A percentile compares a stretch with the other conserved stretches of the same genome.
Evolutionary conservation across 2,329 filamentous ascomycete species (phyloP).

Genomic region (Neonectria magnoliae): DNA sequence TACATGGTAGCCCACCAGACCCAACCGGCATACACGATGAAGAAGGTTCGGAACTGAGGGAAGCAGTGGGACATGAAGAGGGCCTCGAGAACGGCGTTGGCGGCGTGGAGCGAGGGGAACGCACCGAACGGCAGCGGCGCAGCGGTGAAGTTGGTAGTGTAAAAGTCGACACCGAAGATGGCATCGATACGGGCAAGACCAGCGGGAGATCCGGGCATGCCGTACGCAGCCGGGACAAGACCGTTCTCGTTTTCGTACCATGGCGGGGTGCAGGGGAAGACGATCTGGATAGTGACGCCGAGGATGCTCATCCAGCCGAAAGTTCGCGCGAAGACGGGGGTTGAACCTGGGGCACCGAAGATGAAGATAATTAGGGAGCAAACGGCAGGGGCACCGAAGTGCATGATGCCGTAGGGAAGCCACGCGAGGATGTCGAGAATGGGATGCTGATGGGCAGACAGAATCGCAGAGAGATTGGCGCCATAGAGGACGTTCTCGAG

Average conservation of each 20-base stretch:
- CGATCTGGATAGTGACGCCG: slow-evolving; percentile 86
- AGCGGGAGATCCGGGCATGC: slow-evolving; percentile 88
- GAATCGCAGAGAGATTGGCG: slow-evolving; percentile 93
- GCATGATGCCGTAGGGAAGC: slow-evolving; percentile 91
- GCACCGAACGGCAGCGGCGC: slow-evolving; percentile 94
- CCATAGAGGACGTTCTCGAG: slow-evolving; percentile 97
- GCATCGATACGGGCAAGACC: slow-evolving; percentile 89
- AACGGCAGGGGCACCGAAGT: slow-evolving; percentile 87
- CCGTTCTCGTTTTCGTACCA: slow-evolving; percentile 98
- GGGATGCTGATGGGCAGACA: slow-evolving; percentile 87
- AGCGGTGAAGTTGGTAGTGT: slow-evolving; percentile 90
- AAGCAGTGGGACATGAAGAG: slow-evolving; percentile 95
- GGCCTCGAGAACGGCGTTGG: slow-evolving; percentile 87
- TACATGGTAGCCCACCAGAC: slow-evolving; percentile 99
- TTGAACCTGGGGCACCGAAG: slow-evolving; percentile 85
- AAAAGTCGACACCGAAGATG: slow-evolving; percentile 90
- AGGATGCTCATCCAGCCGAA: slow-evolving; percentile 94
- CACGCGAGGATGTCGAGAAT: slow-evolving; percentile 89
- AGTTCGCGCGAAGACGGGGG: slow-evolving; percentile 83
- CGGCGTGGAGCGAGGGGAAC: slow-evolving; percentile 92
- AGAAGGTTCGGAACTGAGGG: slow-evolving; percentile 81
- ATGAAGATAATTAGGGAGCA: slow-evolving; percentile 84
- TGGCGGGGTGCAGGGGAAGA: slow-evolving; percentile 93
- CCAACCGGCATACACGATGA: slow-evolving; percentile 88
- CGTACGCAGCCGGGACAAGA: slow-evolving; percentile 89